A percentile compares a stretch with the other conserved stretches of the same genome.
These are phyloP conservation scores for Coemansia sp. DNA, from an alignment of 192 early-diverging fungal species.

Conservation along the genomic window DNA sequence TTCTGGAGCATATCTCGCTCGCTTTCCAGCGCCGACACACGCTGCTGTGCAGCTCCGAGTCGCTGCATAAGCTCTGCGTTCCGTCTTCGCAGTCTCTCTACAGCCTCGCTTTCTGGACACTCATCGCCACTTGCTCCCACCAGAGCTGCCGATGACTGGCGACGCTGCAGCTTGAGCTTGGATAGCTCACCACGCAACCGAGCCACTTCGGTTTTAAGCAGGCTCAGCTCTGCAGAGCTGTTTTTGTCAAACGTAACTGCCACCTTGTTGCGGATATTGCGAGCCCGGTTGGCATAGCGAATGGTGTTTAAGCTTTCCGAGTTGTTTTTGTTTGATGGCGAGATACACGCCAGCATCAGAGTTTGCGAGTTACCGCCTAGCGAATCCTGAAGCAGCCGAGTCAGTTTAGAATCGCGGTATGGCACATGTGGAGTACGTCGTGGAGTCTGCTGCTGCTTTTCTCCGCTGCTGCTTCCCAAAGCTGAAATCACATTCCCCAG, in stretches of 20 bases:
- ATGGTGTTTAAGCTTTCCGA: slow-evolving; percentile 94
- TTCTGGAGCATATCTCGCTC: slow-evolving; percentile 35
- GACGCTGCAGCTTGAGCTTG: slow-evolving; percentile 43
- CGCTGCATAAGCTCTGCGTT: slow-evolving; percentile 25
- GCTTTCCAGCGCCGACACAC: slow-evolving; percentile 21
- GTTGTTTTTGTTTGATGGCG: slow-evolving; percentile 81
- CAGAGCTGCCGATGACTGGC: slow-evolving; percentile 22
- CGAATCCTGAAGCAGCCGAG: slow-evolving; percentile 91
- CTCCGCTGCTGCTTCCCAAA: slow-evolving; percentile 64
- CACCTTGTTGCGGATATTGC: slow-evolving; percentile 94
- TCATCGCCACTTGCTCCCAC: neutral
- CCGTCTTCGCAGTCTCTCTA: slow-evolving; percentile 12
- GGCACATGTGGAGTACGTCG: slow-evolving; percentile 58
- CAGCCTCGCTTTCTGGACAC: slow-evolving; percentile 7
- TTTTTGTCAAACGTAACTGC: slow-evolving; percentile 65
- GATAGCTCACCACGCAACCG: slow-evolving; percentile 50
- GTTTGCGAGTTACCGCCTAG: slow-evolving; percentile 95
- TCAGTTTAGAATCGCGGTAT: slow-evolving; percentile 97
- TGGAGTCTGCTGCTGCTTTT: slow-evolving; percentile 3
- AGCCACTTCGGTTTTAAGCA: slow-evolving; percentile 52
- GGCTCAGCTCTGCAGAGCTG: slow-evolving; percentile 50
- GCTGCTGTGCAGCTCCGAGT: slow-evolving; percentile 27
- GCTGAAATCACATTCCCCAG: slow-evolving; percentile 98
- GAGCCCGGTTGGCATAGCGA: slow-evolving; percentile 92
- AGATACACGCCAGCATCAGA: slow-evolving; percentile 94